Conservation (phyloP, 169 alveolate genomes). For the Plasmodium blacklocki region DNA sequence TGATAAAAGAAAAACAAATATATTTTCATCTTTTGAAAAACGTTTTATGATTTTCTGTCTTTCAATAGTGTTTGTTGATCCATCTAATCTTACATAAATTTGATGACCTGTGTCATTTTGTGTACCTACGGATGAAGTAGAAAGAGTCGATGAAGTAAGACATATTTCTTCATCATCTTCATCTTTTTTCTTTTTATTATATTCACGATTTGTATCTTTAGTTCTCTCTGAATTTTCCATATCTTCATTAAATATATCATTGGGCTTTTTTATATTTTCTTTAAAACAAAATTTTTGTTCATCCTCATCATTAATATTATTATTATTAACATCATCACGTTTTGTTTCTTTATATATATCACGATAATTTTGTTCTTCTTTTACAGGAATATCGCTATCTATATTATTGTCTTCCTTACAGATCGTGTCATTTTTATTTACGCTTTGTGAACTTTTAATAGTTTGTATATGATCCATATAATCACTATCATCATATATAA, state of each 20-base stretch:
- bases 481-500: conserved; percentile 76
- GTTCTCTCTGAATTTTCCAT: background rate
- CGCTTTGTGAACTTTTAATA: conserved; percentile 34
- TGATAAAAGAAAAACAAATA: conserved; percentile 94
- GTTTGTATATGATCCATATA: conserved; percentile 16
- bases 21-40: conserved; percentile 88
- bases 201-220: conserved; percentile 5
- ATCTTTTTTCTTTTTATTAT: conserved; percentile 19
- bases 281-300: background rate
- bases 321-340: background rate
- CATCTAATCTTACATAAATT: conserved; percentile 93
- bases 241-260: background rate
- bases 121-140: conserved; percentile 14
- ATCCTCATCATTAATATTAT: background rate
- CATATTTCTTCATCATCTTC: background rate
- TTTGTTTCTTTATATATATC: background rate
- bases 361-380: background rate
- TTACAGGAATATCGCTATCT: background rate
- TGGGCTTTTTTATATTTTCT: background rate
- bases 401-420: background rate
- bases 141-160: conserved; percentile 16
- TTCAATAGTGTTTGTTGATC: conserved; percentile 95
- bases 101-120: conserved; percentile 2
- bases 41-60: conserved; percentile 89
- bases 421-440: background rate